Evolutionary conservation across 2,329 filamentous ascomycete species (phyloP), one percentile per base, ranked within the genome.

Genomic region (Cytospora leucostoma): DNA sequence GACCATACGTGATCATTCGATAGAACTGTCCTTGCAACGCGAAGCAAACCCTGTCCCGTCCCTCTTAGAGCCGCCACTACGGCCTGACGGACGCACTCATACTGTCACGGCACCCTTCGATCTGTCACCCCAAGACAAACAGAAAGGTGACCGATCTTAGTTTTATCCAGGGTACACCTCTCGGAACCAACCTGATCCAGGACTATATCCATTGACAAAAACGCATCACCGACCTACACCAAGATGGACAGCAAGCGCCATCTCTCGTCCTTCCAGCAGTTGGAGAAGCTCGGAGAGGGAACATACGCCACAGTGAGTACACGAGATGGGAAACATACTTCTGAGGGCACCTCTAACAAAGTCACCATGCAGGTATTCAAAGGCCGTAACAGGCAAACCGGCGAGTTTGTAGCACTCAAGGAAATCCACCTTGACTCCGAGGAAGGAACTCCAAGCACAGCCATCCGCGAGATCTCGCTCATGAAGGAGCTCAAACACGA

Each of bases 401-500:
- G 95, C 73, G 93, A 97, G 77, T 89, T 97, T 65, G 95, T 99
- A 44, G 95, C 95, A 7, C 84, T 99, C 67, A 99, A 99, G 78
- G 95, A 99, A 79, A 99, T 99, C 71, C 95, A 99, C 75, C 91
- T 99, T 67, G 95, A 99, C 77, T 96, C 92, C 56, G 95, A 99
- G 81, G 95, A 99, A 80, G 95, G 95, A 70, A 99, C 95, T 0
- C 95, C 95, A 4, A 96, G 91, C 58, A 99, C 95, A 0, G 95
- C 95, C 54, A 99, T 99, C 75, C 92, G 95, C 72, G 95, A 99
- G 78, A 99, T 99, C 72, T 97, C 93, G 1, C 84, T 99, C 63
- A 98, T 99, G 95, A 99, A 99, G 79, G 95, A 99, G 79, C 85
- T 99, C 69, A 98, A 98, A 78, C 95, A 99, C 78, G 93, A 97